These are phyloP conservation scores for Ogataea nonfermentans DNA, from an alignment of 805 yeast species.

Conservation along the genomic window DNA sequence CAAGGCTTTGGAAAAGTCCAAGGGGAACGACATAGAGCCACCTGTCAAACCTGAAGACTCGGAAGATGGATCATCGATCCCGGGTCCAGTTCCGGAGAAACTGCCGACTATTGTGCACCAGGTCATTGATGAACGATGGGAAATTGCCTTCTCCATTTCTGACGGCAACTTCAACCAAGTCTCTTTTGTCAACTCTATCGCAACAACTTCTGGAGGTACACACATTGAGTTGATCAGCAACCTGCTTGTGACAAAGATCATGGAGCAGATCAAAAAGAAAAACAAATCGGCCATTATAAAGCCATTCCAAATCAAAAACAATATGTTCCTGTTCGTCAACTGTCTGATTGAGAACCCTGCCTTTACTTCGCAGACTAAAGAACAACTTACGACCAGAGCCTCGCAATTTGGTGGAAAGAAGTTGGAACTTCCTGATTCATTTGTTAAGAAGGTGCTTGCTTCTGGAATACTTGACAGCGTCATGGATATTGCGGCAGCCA, in stretches of 20 bases:
- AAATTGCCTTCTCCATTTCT: slow-evolving; percentile 89
- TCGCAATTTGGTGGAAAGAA: slow-evolving; percentile 86
- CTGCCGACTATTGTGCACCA: slow-evolving; percentile 67
- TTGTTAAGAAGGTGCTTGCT: slow-evolving; percentile 66
- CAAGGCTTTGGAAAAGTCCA: slow-evolving; percentile 61
- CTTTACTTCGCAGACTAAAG: slow-evolving; percentile 96
- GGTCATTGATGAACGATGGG: slow-evolving; percentile 87
- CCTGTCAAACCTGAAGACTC: slow-evolving; percentile 15
- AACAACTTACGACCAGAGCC: slow-evolving; percentile 85
- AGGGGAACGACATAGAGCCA: slow-evolving; percentile 31
- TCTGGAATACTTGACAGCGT: slow-evolving; percentile 74
- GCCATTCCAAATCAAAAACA: slow-evolving; percentile 84
- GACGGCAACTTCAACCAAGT: slow-evolving; percentile 90
- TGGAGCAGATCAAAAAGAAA: slow-evolving; percentile 68
- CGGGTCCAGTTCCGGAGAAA: slow-evolving; percentile 37
- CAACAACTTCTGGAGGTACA: slow-evolving; percentile 96
- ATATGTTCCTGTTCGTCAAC: slow-evolving; percentile 87
- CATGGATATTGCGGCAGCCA: slow-evolving; percentile 78
- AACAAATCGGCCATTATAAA: slow-evolving; percentile 68
- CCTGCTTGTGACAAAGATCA: slow-evolving; percentile 73
- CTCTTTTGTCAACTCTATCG: slow-evolving; percentile 95
- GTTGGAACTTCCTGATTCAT: slow-evolving; percentile 70
- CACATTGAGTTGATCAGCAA: slow-evolving; percentile 87
- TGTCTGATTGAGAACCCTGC: slow-evolving; percentile 96
- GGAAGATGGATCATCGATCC: slow-evolving; percentile 10